Evolutionary conservation across 768 basidiomycete genomes (phyloP).

Genomic region (Tricholoma bakamatsutake): DNA sequence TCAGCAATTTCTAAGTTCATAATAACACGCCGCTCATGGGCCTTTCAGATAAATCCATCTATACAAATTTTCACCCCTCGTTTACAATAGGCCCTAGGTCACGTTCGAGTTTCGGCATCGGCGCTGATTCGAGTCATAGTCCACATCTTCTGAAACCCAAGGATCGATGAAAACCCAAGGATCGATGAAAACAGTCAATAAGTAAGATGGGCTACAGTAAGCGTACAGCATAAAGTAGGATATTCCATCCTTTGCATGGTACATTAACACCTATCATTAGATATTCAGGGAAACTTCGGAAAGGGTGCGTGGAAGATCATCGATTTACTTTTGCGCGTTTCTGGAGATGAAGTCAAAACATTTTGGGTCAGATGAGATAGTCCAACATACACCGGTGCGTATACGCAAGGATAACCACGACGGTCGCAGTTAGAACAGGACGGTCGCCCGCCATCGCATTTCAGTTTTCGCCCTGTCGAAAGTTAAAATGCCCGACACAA

Average conservation of each 20-base stretch:
- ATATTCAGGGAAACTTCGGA: neutral
- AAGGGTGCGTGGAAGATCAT: neutral
- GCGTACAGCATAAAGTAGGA: slow-evolving; percentile 1
- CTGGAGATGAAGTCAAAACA: slow-evolving; percentile 26
- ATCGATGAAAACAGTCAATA: neutral
- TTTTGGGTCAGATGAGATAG: slow-evolving; percentile 9
- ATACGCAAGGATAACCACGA: slow-evolving; percentile 52
- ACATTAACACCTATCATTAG: neutral
- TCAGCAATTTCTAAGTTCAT: slow-evolving; percentile 4
- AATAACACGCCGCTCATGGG: neutral
- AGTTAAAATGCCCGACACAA: neutral
- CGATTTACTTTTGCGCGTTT: neutral
- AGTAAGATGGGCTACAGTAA: neutral
- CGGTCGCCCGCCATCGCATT: slow-evolving; percentile 62
- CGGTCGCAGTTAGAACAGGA: slow-evolving; percentile 63
- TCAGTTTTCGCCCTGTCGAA: slow-evolving; percentile 56
- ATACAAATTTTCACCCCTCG: neutral
- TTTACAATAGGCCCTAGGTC: neutral
- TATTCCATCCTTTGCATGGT: neutral
- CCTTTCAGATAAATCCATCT: neutral
- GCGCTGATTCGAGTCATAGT: too few species aligned
- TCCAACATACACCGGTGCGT: slow-evolving; percentile 57
- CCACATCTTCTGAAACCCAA: neutral
- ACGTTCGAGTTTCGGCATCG: slow-evolving; percentile 4
- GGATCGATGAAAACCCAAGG: too few species aligned